Conservation (phyloP, 192 early-diverging fungal species). For the Coemansia sp. region DNA sequence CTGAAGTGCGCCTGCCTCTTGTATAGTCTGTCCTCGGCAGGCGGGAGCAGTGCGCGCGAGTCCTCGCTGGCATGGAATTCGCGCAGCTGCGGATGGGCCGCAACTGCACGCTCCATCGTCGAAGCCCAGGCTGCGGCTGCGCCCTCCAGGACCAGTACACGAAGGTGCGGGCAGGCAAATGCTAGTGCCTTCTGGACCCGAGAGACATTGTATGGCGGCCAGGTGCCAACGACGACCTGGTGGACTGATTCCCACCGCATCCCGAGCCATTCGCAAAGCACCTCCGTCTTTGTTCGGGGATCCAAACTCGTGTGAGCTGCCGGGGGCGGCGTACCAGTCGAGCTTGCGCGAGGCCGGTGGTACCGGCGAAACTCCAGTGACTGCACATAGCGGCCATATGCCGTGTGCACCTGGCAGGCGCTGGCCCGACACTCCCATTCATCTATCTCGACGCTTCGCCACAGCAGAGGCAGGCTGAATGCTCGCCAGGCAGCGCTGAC, state of each 20-base stretch:
- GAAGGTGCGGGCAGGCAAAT: constrained; percentile 7
- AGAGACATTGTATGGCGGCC: constrained; percentile 41
- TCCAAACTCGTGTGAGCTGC: background rate
- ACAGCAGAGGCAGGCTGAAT: constrained; percentile 25
- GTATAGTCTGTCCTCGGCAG: constrained; percentile 19
- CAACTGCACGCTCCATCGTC: constrained; percentile 19
- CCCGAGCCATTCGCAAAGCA: constrained; percentile 33
- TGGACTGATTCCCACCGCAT: constrained; percentile 13
- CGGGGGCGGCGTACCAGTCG: too few species aligned
- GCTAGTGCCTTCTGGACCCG: constrained; percentile 24
- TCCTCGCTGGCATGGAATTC: constrained; percentile 38
- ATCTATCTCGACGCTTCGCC: constrained; percentile 34
- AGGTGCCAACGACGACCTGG: constrained; percentile 26
- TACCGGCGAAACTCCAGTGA: constrained; percentile 23
- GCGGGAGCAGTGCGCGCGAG: constrained; percentile 25
- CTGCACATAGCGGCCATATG: constrained; percentile 14
- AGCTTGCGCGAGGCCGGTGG: constrained; percentile 19
- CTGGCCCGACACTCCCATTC: constrained; percentile 26
- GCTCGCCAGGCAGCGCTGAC: constrained; percentile 25
- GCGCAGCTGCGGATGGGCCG: constrained; percentile 11
- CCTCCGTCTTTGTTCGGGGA: constrained; percentile 28
- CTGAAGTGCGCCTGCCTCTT: constrained; percentile 3
- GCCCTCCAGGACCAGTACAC: constrained; percentile 24
- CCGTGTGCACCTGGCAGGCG: constrained; percentile 6
- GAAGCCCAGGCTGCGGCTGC: constrained; percentile 31